These are phyloP conservation scores for Onygenales sp. DNA, from an alignment of 2,329 filamentous ascomycete genomes.

Conservation along the genomic window DNA sequence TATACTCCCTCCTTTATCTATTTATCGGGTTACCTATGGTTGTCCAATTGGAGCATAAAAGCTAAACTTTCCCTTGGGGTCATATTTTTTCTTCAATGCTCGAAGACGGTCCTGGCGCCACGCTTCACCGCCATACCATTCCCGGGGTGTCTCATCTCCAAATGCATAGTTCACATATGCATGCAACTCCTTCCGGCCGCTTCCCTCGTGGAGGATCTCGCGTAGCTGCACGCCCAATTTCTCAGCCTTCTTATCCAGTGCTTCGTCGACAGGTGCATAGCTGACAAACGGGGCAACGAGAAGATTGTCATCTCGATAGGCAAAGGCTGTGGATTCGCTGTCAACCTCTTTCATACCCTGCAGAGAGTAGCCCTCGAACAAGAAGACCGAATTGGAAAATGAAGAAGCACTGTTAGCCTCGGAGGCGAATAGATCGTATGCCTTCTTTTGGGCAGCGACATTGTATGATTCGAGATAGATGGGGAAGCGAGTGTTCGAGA, in stretches of 20 bases:
- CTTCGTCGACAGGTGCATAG: slow-evolving; percentile 17
- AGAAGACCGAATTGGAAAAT: slow-evolving; percentile 37
- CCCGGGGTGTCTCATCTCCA: slow-evolving; percentile 17
- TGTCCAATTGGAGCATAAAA: slow-evolving; percentile 18
- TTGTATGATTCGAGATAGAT: slow-evolving; percentile 36
- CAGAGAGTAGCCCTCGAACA: slow-evolving; percentile 48
- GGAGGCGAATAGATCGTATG: slow-evolving; percentile 28
- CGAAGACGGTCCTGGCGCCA: slow-evolving; percentile 25
- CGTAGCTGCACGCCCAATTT: slow-evolving; percentile 22
- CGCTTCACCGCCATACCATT: slow-evolving; percentile 21
- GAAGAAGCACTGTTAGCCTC: slow-evolving; percentile 22
- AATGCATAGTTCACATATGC: slow-evolving; percentile 25
- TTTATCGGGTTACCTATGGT: too few relatives aligned
- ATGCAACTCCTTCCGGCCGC: slow-evolving; percentile 13
- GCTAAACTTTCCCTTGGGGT: slow-evolving; percentile 22
- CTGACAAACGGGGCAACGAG: slow-evolving; percentile 25
- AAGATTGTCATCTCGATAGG: slow-evolving; percentile 38
- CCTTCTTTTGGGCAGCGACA: slow-evolving; percentile 23
- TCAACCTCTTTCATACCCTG: slow-evolving; percentile 34
- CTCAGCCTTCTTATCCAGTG: slow-evolving; percentile 16
- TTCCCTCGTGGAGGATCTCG: slow-evolving; percentile 17
- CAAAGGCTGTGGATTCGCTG: slow-evolving; percentile 34
- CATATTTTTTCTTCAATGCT: slow-evolving; percentile 26
- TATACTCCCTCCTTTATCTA: too few relatives aligned
- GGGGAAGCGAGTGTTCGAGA: slow-evolving; percentile 36